phyloP scores from a whole-genome alignment of 257 asterid species.

The Scutellaria minor region DNA sequence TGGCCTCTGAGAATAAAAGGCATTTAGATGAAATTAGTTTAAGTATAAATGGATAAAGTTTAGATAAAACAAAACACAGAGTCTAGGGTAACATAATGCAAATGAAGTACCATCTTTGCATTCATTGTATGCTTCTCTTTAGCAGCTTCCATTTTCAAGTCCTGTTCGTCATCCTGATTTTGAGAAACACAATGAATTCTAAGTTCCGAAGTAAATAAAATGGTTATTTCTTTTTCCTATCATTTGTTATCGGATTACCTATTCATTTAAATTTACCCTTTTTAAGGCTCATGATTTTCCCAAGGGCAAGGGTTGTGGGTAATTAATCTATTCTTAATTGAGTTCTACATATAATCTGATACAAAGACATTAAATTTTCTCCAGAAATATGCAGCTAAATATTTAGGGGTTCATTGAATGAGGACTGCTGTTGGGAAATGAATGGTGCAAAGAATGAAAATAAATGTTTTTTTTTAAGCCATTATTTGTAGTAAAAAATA shows the following conservation, averaged over 20 bases:
- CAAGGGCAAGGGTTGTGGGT: neutral
- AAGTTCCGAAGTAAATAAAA: neutral
- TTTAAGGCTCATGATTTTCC: too few species aligned
- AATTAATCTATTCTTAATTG: too few species aligned
- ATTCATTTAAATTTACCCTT: too few species aligned
- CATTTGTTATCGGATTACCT: too few species aligned
- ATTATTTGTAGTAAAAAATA: too few species aligned
- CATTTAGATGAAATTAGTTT: neutral
- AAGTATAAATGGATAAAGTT: neutral
- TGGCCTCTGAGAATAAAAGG: conserved; percentile 37
- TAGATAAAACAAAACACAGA: neutral
- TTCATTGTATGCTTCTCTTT: conserved; percentile 17
- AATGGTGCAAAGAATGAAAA: neutral
- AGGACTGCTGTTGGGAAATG: neutral
- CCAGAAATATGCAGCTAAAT: conserved; percentile 1
- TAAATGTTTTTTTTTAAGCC: too few species aligned
- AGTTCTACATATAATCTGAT: conserved; percentile 1
- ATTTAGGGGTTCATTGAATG: neutral
- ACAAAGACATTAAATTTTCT: neutral
- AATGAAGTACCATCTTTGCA: conserved; percentile 25
- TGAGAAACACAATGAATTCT: conserved; percentile 3
- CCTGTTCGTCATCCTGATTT: neutral
- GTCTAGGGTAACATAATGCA: neutral
- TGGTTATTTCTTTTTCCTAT: too few species aligned
- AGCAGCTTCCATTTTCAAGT: conserved; percentile 18